Conservation (phyloP, 805 yeast genomes). For the Candida andamanensis region DNA sequence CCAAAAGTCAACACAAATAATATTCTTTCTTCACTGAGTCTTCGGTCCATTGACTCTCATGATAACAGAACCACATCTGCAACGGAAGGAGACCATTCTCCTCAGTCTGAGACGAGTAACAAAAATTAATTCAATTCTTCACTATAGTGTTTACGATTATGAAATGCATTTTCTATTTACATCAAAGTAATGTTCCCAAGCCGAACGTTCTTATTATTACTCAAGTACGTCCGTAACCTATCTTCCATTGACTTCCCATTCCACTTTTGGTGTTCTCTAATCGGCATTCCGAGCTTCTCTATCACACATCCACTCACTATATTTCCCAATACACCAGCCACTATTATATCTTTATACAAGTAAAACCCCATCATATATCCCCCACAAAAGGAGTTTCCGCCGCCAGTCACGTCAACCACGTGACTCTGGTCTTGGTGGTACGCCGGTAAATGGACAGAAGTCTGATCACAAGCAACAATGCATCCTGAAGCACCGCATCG, state of each 20-base stretch:
- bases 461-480: slow-evolving; percentile 31
- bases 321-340: slow-evolving; percentile 58
- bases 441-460: slow-evolving; percentile 57
- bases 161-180: no score
- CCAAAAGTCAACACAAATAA: neutral
- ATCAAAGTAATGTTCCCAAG: no score
- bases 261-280: slow-evolving; percentile 43
- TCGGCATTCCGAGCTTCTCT: slow-evolving; percentile 76
- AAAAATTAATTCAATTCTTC: no score
- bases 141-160: no score
- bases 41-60: no score
- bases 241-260: slow-evolving; percentile 48
- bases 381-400: slow-evolving; percentile 43
- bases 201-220: neutral
- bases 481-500: slow-evolving; percentile 79
- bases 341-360: slow-evolving; percentile 47
- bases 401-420: slow-evolving; percentile 42
- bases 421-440: slow-evolving; percentile 48
- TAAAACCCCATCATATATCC: slow-evolving; percentile 50
- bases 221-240: slow-evolving; percentile 40
- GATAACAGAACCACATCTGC: no score
- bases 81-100: no score
- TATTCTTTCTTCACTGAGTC: no score
- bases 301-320: slow-evolving; percentile 78
- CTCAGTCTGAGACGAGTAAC: no score